Percentiles rank a stretch among this genome's conserved stretches.
phyloP scores from a whole-genome alignment of 1,284 basidiomycete genomes.

The Trametes polyzona region DNA sequence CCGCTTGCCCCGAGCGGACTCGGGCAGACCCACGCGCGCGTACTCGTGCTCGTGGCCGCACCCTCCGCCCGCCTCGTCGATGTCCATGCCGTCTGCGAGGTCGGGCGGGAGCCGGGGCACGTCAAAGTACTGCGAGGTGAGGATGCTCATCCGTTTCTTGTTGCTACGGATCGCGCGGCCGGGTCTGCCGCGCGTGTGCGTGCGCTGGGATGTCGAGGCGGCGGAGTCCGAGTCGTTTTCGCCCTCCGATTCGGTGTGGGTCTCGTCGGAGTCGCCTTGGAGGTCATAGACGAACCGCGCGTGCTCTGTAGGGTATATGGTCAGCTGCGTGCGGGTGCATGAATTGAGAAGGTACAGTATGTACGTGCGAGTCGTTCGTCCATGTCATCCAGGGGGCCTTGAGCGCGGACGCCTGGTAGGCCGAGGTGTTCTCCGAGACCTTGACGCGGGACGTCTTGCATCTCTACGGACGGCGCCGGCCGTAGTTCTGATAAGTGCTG shows the following conservation, averaged over 20 bases:
- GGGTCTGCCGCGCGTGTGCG: slow-evolving; percentile 35
- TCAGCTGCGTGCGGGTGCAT: not conserved
- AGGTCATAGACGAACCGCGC: slow-evolving; percentile 64
- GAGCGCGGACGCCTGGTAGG: slow-evolving; percentile 49
- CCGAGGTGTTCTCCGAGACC: slow-evolving; percentile 66
- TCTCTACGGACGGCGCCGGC: slow-evolving; percentile 85
- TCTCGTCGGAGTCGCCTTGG: slow-evolving; percentile 53
- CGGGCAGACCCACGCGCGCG: slow-evolving; percentile 13
- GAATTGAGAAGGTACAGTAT: slow-evolving; percentile 31
- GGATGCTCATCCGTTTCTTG: slow-evolving; percentile 66
- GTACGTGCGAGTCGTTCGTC: slow-evolving; percentile 73
- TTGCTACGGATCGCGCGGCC: slow-evolving; percentile 27
- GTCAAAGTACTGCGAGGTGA: slow-evolving; percentile 61
- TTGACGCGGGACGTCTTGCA: slow-evolving; percentile 83
- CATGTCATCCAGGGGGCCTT: slow-evolving; percentile 55
- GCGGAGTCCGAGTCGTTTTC: slow-evolving; percentile 53
- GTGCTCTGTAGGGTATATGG: slow-evolving; percentile 49
- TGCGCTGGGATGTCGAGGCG: slow-evolving; percentile 35
- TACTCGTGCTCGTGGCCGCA: slow-evolving; percentile 28
- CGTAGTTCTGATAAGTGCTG: slow-evolving; percentile 80
- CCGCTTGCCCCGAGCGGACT: slow-evolving; percentile 37
- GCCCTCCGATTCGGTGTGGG: slow-evolving; percentile 52
- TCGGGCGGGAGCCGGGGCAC: slow-evolving; percentile 36
- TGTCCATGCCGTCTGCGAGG: slow-evolving; percentile 23
- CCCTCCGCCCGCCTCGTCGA: slow-evolving; percentile 28